phyloP scores from a whole-genome alignment of 495 filamentous ascomycete species.

The Peziza echinospora region DNA sequence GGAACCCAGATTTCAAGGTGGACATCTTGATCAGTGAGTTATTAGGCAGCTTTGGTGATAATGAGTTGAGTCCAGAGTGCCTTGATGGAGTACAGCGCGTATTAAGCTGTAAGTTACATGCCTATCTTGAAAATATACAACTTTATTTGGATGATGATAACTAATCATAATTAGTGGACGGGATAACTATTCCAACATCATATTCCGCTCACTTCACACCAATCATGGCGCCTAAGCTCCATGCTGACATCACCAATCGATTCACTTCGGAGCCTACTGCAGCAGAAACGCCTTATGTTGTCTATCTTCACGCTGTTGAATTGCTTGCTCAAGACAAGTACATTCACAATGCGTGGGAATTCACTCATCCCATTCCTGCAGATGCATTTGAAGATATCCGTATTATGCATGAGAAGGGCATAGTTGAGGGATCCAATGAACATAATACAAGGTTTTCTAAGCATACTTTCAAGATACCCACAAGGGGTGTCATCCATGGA shows the following conservation, averaged over 20 bases:
- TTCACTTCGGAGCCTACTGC: constrained; percentile 39
- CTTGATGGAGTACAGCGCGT: constrained; percentile 76
- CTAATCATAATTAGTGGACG: constrained; percentile 29
- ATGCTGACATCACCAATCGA: constrained; percentile 51
- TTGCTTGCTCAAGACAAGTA: constrained; percentile 42
- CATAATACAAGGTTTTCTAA: constrained; percentile 64
- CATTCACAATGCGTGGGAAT: constrained; percentile 51
- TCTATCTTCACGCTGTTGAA: constrained; percentile 75
- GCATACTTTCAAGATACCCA: constrained; percentile 19
- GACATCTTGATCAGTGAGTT: constrained; percentile 91
- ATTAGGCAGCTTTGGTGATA: constrained; percentile 77
- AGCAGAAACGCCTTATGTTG: constrained; percentile 72
- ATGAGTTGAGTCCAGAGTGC: constrained; percentile 78
- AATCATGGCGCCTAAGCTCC: constrained; percentile 69
- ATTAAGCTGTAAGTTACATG: constrained; percentile 27
- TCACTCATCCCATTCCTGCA: constrained; percentile 37
- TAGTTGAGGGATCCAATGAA: constrained; percentile 46
- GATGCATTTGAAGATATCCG: constrained; percentile 20
- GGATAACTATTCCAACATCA: constrained; percentile 78
- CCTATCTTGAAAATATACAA: neutral
- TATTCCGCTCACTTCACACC: constrained; percentile 86
- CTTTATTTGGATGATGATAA: neutral
- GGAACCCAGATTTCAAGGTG: constrained; percentile 65
- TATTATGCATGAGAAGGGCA: constrained; percentile 30
- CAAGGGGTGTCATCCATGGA: constrained; percentile 71